phyloP scores from a whole-genome alignment of 2,329 filamentous ascomycete genomes.

The Venturia asperata region DNA sequence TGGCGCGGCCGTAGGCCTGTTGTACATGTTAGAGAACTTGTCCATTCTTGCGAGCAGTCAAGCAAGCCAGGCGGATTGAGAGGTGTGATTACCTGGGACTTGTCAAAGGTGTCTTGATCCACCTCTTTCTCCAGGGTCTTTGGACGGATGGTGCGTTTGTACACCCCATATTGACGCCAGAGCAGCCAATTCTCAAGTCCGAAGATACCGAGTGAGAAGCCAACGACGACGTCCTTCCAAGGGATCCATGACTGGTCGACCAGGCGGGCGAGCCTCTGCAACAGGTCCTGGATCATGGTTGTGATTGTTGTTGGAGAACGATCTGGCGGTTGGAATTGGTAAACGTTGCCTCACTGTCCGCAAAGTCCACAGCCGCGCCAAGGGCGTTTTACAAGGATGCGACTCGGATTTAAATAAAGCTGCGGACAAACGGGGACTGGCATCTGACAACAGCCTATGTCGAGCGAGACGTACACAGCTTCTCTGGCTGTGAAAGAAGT shows the following conservation, averaged over 20 bases:
- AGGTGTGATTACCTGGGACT: slow-evolving; percentile 59
- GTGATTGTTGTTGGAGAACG: background rate
- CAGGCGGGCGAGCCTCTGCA: slow-evolving; percentile 65
- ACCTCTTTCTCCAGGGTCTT: slow-evolving; percentile 85
- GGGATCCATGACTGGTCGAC: slow-evolving; percentile 91
- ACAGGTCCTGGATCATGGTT: slow-evolving; percentile 20
- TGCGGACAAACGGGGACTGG: background rate
- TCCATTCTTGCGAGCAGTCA: background rate
- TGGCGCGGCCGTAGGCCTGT: slow-evolving; percentile 85
- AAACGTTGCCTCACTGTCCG: slow-evolving; percentile 2
- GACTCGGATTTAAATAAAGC: background rate
- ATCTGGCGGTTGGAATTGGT: background rate
- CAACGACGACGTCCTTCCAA: slow-evolving; percentile 94
- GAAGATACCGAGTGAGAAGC: slow-evolving; percentile 89
- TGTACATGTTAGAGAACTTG: slow-evolving; percentile 10
- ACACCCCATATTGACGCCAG: slow-evolving; percentile 79
- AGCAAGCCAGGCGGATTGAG: background rate
- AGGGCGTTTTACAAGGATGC: slow-evolving; percentile 4
- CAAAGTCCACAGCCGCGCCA: slow-evolving; percentile 12
- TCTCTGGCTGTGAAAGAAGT: background rate
- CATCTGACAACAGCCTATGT: background rate
- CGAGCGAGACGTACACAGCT: background rate
- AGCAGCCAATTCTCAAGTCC: slow-evolving; percentile 84
- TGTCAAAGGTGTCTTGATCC: slow-evolving; percentile 83
- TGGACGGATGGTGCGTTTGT: slow-evolving; percentile 72